These are phyloP conservation scores for Poa pratensis DNA, from an alignment of 176 grass and related monocot species.

Conservation along the genomic window DNA sequence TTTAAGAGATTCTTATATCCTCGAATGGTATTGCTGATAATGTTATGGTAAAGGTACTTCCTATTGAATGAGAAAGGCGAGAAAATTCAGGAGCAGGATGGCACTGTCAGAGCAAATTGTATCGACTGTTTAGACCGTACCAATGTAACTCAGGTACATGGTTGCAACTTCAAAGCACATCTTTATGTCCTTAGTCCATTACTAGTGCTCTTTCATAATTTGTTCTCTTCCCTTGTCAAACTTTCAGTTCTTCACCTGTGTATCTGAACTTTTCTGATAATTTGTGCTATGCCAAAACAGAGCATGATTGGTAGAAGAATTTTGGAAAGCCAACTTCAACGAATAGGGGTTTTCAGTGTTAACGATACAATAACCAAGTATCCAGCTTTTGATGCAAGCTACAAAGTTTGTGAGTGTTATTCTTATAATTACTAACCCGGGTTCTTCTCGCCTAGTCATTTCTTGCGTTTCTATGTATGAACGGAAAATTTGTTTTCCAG, in stretches of 20 bases:
- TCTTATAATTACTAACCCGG: neutral
- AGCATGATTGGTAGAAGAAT: constrained; percentile 93
- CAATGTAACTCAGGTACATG: constrained; percentile 96
- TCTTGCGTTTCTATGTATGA: constrained; percentile 31
- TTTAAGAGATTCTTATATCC: neutral
- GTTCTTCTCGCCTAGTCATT: constrained; percentile 13
- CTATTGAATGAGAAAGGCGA: constrained; percentile 80
- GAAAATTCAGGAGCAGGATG: constrained; percentile 75
- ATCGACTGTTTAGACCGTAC: constrained; percentile 98
- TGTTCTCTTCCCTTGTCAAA: neutral
- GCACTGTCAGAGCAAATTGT: constrained; percentile 84
- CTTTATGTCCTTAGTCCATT: constrained; percentile 9
- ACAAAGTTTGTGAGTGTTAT: constrained; percentile 81
- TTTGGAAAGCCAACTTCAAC: constrained; percentile 78
- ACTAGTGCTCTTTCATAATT: neutral
- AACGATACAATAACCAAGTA: constrained; percentile 69
- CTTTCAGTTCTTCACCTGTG: constrained; percentile 1
- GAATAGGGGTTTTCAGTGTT: constrained; percentile 62
- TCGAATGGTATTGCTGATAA: constrained; percentile 35
- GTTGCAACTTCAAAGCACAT: constrained; percentile 24
- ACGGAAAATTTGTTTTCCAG: constrained; percentile 50
- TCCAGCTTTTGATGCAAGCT: constrained; percentile 78
- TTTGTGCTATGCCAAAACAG: constrained; percentile 52
- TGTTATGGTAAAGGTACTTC: constrained; percentile 72
- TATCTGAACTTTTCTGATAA: constrained; percentile 44